A percentile compares a stretch with the other conserved stretches of the same genome.
Conservation (phyloP, 495 filamentous ascomycete species). For the Daldinia vernicosa region DNA sequence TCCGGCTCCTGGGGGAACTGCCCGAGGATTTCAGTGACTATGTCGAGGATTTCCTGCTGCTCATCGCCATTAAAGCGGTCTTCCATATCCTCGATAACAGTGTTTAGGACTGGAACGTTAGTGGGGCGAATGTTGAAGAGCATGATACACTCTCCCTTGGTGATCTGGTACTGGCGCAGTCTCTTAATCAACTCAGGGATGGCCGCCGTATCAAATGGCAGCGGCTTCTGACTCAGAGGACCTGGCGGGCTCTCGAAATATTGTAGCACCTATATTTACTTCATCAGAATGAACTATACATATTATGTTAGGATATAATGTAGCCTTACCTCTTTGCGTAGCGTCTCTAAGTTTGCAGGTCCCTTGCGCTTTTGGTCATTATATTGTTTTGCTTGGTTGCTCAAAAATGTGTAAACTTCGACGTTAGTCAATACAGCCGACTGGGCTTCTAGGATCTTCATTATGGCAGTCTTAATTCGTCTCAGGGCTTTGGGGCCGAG, state of each 20-base stretch:
- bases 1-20: conserved; percentile 44
- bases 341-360: conserved; percentile 51
- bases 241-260: conserved; percentile 53
- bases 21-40: conserved; percentile 55
- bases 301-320: not conserved
- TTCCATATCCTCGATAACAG: conserved; percentile 57
- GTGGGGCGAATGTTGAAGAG: conserved; percentile 57
- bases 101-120: conserved; percentile 48
- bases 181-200: conserved; percentile 50
- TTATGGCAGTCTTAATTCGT: conserved; percentile 28
- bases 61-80: conserved; percentile 55
- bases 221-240: conserved; percentile 55
- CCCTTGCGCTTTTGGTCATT: conserved; percentile 51
- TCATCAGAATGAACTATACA: conserved; percentile 2
- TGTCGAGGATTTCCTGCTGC: conserved; percentile 53
- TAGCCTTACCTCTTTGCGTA: conserved; percentile 45
- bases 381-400: conserved; percentile 51
- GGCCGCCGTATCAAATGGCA: conserved; percentile 45
- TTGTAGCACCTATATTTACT: conserved; percentile 43
- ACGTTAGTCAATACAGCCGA: conserved; percentile 58
- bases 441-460: conserved; percentile 62
- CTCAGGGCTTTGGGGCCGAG: not conserved
- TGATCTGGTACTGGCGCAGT: conserved; percentile 51
- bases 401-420: conserved; percentile 59
- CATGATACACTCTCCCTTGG: conserved; percentile 57